phyloP scores from a whole-genome alignment of 2,329 filamentous ascomycete species.

The Pleurostoma richardsiae region DNA sequence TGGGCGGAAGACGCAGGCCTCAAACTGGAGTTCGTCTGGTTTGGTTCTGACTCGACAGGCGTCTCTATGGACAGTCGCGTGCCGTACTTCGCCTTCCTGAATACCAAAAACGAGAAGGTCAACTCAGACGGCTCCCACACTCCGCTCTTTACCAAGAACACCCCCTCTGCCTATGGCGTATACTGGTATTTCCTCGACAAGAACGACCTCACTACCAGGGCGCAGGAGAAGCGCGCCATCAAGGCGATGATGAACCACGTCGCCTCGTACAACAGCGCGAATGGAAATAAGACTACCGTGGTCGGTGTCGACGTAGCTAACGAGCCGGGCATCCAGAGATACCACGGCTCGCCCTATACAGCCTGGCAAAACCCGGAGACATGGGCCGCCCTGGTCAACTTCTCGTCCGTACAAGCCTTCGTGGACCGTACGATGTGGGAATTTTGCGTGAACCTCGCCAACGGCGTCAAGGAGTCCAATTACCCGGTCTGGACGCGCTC shows the following conservation, averaged over 20 bases:
- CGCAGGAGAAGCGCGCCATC: constrained; percentile 3
- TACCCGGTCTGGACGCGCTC: constrained; percentile 5
- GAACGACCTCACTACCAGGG: constrained; percentile 1
- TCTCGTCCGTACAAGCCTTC: constrained; percentile 1
- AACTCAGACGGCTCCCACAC: background rate
- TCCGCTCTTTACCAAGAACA: constrained; percentile 3
- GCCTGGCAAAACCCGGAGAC: constrained; percentile 5
- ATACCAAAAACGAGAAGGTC: background rate
- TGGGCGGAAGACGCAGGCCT: constrained; percentile 2
- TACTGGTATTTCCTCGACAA: constrained; percentile 7
- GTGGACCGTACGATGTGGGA: constrained; percentile 3
- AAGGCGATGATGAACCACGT: constrained; percentile 5
- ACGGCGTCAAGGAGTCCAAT: constrained; percentile 6
- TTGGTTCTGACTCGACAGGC: constrained; percentile 4
- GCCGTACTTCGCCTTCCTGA: constrained; percentile 1
- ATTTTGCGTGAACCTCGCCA: constrained; percentile 4
- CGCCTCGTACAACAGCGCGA: background rate
- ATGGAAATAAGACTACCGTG: background rate
- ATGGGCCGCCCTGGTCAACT: constrained; percentile 2
- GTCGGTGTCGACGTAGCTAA: background rate
- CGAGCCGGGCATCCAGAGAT: background rate
- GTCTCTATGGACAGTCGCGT: constrained; percentile 4
- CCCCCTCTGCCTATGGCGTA: constrained; percentile 2
- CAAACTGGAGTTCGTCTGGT: constrained; percentile 5
- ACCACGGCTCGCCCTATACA: background rate